These are phyloP conservation scores for Pseudogymnoascus sp. DNA, from an alignment of 2,329 filamentous ascomycete species.

Conservation along the genomic window DNA sequence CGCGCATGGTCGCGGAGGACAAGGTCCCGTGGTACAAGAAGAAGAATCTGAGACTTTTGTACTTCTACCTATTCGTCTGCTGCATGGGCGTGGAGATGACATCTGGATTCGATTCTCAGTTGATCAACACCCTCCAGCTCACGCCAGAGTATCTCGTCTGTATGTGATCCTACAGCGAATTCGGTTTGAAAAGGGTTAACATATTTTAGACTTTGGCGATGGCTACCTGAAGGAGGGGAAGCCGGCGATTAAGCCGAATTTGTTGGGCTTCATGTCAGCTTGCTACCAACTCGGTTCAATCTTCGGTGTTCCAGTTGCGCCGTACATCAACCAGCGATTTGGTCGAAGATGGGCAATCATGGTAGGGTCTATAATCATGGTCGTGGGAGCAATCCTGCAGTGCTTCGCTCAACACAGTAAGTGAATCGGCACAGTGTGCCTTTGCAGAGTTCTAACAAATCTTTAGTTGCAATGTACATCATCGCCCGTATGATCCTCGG, in stretches of 20 bases:
- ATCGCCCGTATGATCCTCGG: constrained; percentile 44
- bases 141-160: constrained; percentile 12
- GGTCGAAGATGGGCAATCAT: constrained; percentile 47
- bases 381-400: constrained; percentile 46
- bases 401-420: constrained; percentile 34
- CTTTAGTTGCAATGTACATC: constrained; percentile 41
- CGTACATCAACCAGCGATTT: constrained; percentile 40
- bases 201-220: constrained; percentile 14
- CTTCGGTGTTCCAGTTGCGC: constrained; percentile 43
- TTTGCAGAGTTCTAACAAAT: background rate
- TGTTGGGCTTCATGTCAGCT: constrained; percentile 42
- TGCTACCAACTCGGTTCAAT: constrained; percentile 49
- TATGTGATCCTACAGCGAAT: background rate
- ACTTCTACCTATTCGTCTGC: constrained; percentile 35
- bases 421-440: constrained; percentile 4
- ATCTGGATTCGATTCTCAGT: constrained; percentile 43
- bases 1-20: constrained; percentile 33
- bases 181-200: background rate
- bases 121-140: constrained; percentile 37
- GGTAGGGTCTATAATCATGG: constrained; percentile 45
- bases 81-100: constrained; percentile 48
- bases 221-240: background rate
- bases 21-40: constrained; percentile 33
- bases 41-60: constrained; percentile 30
- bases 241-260: constrained; percentile 24